Conservation (phyloP, 352 stramenopile species). For the Thalassiosira exigua region DNA sequence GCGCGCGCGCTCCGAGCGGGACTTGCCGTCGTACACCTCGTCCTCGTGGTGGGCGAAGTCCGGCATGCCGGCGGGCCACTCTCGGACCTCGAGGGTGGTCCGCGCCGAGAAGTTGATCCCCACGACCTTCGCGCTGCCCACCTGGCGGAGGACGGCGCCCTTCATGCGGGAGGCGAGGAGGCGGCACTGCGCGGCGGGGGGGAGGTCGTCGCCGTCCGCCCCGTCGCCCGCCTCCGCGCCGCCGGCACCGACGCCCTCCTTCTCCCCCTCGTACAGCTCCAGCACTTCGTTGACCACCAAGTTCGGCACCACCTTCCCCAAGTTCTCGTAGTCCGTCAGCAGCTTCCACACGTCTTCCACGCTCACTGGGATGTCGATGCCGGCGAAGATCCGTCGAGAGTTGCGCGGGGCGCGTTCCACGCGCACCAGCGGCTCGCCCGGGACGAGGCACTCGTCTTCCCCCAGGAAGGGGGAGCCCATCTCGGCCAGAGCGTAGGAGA, state of each 20-base stretch:
- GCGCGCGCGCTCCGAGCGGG: conserved; percentile 46
- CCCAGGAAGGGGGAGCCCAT: conserved; percentile 80
- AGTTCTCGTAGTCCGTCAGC: conserved; percentile 77
- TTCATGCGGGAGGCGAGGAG: conserved; percentile 67
- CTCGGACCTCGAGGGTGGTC: conserved; percentile 80
- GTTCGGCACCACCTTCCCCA: conserved; percentile 83
- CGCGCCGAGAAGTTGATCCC: conserved; percentile 82
- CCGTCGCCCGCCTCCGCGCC: conserved; percentile 7
- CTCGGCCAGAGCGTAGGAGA: conserved; percentile 72
- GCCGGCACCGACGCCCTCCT: too few species aligned
- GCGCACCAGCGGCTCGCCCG: conserved; percentile 76
- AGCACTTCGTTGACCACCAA: conserved; percentile 84
- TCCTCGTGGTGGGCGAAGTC: conserved; percentile 79
- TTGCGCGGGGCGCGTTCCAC: conserved; percentile 85
- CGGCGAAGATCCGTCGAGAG: conserved; percentile 82
- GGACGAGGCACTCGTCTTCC: conserved; percentile 78
- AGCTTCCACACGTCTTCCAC: conserved; percentile 82
- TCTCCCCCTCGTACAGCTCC: conserved; percentile 59
- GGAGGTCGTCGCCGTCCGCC: conserved; percentile 10
- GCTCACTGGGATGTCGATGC: conserved; percentile 82
- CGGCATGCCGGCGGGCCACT: conserved; percentile 78
- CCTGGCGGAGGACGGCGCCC: conserved; percentile 73
- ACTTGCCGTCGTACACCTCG: conserved; percentile 75
- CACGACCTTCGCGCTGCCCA: conserved; percentile 83
- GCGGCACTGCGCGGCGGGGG: conserved; percentile 63